A percentile compares a stretch with the other conserved stretches of the same genome.
These are phyloP conservation scores for Manihot esculenta DNA, from an alignment of 441 rosid species.

Conservation along the genomic window DNA sequence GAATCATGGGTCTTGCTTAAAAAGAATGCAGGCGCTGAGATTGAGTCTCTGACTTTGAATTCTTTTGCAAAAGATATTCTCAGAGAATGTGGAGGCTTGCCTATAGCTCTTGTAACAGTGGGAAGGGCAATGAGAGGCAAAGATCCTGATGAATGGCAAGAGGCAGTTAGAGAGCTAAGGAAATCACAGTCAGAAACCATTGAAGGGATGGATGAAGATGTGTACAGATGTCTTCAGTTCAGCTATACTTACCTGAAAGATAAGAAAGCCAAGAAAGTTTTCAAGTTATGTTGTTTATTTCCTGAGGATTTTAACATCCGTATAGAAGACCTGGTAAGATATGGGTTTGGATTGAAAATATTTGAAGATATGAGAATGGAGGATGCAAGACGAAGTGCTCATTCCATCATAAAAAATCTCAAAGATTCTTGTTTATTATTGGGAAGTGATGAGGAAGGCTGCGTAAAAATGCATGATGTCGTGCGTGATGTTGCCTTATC, in stretches of 20 bases:
- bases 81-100: too few relatives aligned
- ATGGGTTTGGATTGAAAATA: too few relatives aligned
- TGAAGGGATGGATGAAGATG: background rate
- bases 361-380: too few relatives aligned
- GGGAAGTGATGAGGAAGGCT: too few relatives aligned
- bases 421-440: too few relatives aligned
- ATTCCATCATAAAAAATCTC: too few relatives aligned
- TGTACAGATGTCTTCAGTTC: background rate
- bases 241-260: background rate
- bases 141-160: background rate
- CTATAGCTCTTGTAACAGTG: too few relatives aligned
- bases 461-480: too few relatives aligned
- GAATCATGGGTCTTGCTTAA: too few relatives aligned
- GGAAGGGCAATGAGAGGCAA: too few relatives aligned
- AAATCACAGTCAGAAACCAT: background rate
- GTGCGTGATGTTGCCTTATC: background rate
- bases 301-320: background rate
- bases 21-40: background rate
- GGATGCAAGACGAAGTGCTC: too few relatives aligned
- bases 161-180: background rate
- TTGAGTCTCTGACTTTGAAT: background rate
- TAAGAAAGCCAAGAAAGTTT: background rate
- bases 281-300: background rate
- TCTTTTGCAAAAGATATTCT: background rate
- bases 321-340: too few relatives aligned